Conservation (phyloP, 495 filamentous ascomycete genomes). For the Cercophora sp. region DNA sequence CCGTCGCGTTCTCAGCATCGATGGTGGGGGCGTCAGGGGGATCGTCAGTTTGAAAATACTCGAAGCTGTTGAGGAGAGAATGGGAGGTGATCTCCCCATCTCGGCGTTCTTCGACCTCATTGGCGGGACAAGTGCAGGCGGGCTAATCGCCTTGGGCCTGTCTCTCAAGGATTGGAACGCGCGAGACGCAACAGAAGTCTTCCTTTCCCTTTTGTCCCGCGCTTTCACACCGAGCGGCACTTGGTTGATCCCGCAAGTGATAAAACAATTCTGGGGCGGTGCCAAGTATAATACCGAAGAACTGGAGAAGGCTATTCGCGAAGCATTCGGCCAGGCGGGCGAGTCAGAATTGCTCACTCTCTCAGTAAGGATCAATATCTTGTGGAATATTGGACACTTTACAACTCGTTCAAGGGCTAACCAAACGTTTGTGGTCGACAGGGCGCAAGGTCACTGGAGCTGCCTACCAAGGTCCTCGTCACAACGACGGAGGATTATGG, state of each 20-base stretch:
- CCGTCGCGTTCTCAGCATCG: background rate
- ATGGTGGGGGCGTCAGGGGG: background rate
- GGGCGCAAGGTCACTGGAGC: background rate
- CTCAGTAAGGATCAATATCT: background rate
- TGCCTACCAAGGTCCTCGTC: background rate
- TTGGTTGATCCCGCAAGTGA: background rate
- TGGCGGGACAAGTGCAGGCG: background rate
- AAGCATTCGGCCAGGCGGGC: background rate
- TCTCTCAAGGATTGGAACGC: background rate
- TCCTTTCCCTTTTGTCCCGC: background rate
- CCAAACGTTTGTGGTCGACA: too few relatives aligned
- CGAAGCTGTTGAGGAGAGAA: background rate
- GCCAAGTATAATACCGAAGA: background rate
- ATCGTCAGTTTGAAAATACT: background rate
- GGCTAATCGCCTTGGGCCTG: background rate
- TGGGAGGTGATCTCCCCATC: background rate
- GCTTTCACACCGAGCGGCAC: background rate
- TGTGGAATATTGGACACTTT: too few relatives aligned
- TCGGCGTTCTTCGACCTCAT: background rate
- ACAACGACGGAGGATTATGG: background rate
- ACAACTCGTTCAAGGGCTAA: too few relatives aligned
- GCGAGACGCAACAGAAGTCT: background rate
- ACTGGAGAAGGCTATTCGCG: background rate
- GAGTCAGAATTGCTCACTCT: background rate
- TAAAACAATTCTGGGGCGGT: background rate